Base-by-base conservation (phyloP, 164 flowering plant genomes). In the Aristolochia contorta region DNA sequence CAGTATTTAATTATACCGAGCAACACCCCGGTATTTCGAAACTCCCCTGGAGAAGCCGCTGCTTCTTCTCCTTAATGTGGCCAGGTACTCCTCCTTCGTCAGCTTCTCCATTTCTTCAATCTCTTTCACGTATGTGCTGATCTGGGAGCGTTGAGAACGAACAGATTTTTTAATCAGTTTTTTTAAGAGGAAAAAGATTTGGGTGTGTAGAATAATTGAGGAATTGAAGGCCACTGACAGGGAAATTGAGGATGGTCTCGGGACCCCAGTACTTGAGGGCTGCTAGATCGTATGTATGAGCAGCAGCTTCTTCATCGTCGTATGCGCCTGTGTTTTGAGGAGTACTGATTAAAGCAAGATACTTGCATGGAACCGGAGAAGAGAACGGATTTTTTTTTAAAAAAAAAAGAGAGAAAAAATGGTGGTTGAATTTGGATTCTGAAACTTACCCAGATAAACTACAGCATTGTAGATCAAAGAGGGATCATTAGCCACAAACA, bases 211-310 rank as follows among this genome's bases (percentile, higher is more conserved):
- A 7, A 32, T 3, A 32, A 3, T 32, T 32, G 7, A 32, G 33
- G 7, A 32, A 32, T 32, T 32, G 3, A 3, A 32, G 12, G 51
- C 1, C 60, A 56, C 48, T 23, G 78, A 93, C 98, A 75, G 97
- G 81, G 66, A 87, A 93, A 79, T 93, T 93, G 67, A 93, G 72
- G 66, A 66, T 77, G 16, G 96, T 76, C 0, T 69, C 71, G 12
- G 86, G 77, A 0, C 98, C 97, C 98, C 98, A 93, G 60, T 83
- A 90, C 69, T 93, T 93, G 16, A 93, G 83, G 4, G 98, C 97
- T 47, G 98, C 98, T 23, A 88, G 84, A 71, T 90, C 98, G 54
- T 90, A 93, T 30, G 97, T 85, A 20, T 72, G 90, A 64, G 97
- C 98, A 9, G 98, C 98, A 41, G 85, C 89, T 52, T 84, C 96